Conservation (phyloP, 139 green algal genomes). For the Desmodesmus armatus region DNA sequence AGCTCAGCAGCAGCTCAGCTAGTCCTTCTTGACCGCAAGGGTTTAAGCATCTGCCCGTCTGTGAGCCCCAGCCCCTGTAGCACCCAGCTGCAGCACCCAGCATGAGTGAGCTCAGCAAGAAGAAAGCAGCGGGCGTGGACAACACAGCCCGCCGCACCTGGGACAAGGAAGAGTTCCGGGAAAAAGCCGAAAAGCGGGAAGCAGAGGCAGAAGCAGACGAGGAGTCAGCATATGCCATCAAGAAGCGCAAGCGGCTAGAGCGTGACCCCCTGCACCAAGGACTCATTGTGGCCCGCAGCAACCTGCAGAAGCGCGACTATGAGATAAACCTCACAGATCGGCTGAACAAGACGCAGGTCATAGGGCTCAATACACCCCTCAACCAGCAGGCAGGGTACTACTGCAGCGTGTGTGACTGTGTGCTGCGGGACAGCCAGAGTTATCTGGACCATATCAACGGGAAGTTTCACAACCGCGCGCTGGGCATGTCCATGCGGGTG, state of each 20-base stretch:
- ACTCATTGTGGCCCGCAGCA: constrained; percentile 84
- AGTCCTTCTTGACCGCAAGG: background rate
- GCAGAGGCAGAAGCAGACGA: constrained; percentile 65
- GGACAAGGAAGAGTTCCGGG: constrained; percentile 84
- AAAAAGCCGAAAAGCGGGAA: constrained; percentile 78
- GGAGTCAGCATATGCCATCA: constrained; percentile 73
- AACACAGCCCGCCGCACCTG: constrained; percentile 83
- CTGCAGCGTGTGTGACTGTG: constrained; percentile 96
- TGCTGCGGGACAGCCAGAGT: constrained; percentile 90
- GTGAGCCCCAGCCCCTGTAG: background rate
- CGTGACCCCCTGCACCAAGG: constrained; percentile 91
- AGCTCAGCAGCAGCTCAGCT: constrained; percentile 9
- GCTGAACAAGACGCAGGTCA: constrained; percentile 84
- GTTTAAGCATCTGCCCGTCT: background rate
- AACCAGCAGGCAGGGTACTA: constrained; percentile 95
- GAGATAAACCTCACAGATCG: constrained; percentile 82
- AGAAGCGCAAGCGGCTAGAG: constrained; percentile 82
- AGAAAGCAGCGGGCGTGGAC: constrained; percentile 59
- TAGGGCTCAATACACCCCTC: constrained; percentile 81
- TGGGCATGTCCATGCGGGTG: constrained; percentile 97
- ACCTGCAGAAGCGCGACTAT: constrained; percentile 81
- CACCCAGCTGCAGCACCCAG: background rate
- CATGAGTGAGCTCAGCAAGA: constrained; percentile 9
- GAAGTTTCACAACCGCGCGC: constrained; percentile 95
- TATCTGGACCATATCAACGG: constrained; percentile 99